phyloP scores from a whole-genome alignment of 2,329 filamentous ascomycete species.

The Xylariomycetidae sp. region DNA sequence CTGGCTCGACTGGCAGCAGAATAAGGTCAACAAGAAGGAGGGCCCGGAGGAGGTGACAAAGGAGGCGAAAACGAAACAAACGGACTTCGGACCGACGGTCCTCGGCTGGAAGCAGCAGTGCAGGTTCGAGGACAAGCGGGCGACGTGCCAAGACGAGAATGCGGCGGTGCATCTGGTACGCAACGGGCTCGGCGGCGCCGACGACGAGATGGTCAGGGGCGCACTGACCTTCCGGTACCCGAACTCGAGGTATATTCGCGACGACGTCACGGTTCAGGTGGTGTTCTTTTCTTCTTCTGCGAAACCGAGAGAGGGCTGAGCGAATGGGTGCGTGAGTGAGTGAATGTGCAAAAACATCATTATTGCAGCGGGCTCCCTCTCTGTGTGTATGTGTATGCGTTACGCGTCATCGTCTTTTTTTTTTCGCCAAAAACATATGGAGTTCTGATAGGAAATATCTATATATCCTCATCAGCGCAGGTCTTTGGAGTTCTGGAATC shows the following conservation, averaged over 20 bases:
- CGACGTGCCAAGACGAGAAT: conserved; percentile 75
- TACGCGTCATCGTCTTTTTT: no score
- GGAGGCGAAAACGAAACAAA: conserved; percentile 1
- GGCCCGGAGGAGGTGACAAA: conserved; percentile 1
- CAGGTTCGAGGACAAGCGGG: conserved; percentile 48
- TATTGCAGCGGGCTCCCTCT: no score
- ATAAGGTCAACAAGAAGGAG: conserved; percentile 8
- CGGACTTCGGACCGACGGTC: conserved; percentile 18
- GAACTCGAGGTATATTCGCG: conserved; percentile 58
- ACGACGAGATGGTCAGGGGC: conserved; percentile 69
- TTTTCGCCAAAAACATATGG: no score
- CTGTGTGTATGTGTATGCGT: no score
- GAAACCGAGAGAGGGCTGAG: no score
- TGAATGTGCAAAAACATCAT: no score
- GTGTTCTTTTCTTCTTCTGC: conserved; percentile 73
- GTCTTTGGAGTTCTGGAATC: no score
- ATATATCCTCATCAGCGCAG: no score
- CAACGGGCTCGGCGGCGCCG: conserved; percentile 74
- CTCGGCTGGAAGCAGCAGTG: conserved; percentile 21
- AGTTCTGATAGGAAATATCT: no score
- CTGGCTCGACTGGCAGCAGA: conserved; percentile 42
- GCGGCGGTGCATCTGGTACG: conserved; percentile 76
- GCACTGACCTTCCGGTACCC: conserved; percentile 68
- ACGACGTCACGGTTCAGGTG: conserved; percentile 81
- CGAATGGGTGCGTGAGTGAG: no score